Evolutionary conservation across 2,329 filamentous ascomycete genomes (phyloP), one percentile per base, ranked within the genome.

Genomic region (Trichoderma endophyticum): DNA sequence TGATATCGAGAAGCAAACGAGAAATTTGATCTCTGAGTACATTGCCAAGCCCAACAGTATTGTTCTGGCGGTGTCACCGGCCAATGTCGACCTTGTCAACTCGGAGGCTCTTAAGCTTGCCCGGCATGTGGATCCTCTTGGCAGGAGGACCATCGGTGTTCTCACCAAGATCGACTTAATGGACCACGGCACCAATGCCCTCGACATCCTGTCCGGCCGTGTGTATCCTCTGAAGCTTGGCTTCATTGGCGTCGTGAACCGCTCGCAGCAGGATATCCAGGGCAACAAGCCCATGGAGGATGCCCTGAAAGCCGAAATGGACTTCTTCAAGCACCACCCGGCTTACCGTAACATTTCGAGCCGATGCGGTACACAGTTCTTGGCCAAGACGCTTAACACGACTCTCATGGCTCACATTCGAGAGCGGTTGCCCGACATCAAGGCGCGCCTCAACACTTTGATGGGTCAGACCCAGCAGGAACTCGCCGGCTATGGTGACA

Each of bases 381-480:
- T 99, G 71, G 96, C 96, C 66, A 98, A 96, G 85, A 97, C 93
- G 15, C 87, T 99, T 73, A 99, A 98, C 82, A 92, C 92, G 57
- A 99, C 96, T 14, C 87, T 99, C 75, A 98, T 99, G 96, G 84
- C 90, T 26, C 96, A 99, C 79, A 99, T 99, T 79, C 92, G 96
- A 73, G 96, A 99, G 80, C 90, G 96, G 61, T 85, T 99, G 77
- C 96, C 96, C 34, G 96, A 99, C 81, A 99, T 99, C 85, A 99
- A 99, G 84, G 96, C 96, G 64, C 91, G 96, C 70, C 87, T 99
- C 73, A 99, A 99, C 82, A 99, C 96, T 1, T 85, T 99, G 66
- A 99, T 99, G 96, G 96, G 96, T n/a, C 96, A 99, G 83, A 98
- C 96, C 63, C 96, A 99, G 80, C 96, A 99, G 84, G 96, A 99